phyloP scores from a whole-genome alignment of 768 basidiomycete genomes.

The Tylopilus balloui region DNA sequence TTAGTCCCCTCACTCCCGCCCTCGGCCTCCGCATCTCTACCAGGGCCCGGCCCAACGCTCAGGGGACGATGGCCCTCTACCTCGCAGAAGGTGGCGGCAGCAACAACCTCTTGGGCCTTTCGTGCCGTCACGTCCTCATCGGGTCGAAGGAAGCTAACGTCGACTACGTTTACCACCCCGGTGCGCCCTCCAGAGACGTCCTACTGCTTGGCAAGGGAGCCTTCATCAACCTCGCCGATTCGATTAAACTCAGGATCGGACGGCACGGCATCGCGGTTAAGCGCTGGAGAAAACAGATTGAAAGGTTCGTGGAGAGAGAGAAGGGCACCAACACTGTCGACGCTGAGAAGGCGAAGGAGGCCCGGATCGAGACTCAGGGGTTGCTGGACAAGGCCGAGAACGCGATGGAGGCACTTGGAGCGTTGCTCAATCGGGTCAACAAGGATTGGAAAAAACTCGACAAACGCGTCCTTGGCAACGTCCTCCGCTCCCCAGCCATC shows the following conservation, averaged over 20 bases:
- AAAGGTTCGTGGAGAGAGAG: background rate
- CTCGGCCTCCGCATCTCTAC: background rate
- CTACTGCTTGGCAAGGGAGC: background rate
- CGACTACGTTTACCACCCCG: background rate
- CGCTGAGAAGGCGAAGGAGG: background rate
- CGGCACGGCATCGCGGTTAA: background rate
- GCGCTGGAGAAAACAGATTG: background rate
- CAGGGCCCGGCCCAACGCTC: background rate
- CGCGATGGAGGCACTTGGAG: background rate
- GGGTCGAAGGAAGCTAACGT: background rate
- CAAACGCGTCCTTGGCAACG: background rate
- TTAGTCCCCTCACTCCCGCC: background rate
- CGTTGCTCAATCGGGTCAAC: background rate
- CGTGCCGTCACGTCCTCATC: background rate
- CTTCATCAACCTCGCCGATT: background rate
- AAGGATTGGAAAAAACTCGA: background rate
- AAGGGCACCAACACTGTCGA: background rate
- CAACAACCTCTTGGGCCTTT: background rate
- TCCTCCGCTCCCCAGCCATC: background rate
- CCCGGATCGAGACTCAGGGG: background rate
- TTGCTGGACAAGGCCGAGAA: background rate
- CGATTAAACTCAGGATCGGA: background rate
- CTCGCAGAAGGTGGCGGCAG: background rate
- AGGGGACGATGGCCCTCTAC: background rate
- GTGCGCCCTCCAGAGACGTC: background rate